Evolutionary conservation across 768 basidiomycete genomes (phyloP).

Genomic region (Phaeotremella skinneri): DNA sequence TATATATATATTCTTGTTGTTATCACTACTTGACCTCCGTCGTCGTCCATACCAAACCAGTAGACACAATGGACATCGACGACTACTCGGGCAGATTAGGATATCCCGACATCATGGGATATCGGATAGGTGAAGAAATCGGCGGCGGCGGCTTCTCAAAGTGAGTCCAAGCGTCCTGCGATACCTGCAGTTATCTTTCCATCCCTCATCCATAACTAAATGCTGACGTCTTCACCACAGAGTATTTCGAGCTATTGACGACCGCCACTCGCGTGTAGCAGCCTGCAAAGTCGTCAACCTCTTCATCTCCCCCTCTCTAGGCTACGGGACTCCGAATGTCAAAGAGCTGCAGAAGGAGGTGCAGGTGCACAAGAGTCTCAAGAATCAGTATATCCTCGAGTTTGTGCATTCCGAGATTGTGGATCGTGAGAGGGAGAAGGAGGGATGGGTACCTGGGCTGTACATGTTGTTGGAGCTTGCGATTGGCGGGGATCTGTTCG

Average conservation of each 20-base stretch:
- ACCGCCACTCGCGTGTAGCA: conserved; percentile 59
- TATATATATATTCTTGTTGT: conserved; percentile 2
- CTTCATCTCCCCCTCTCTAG: conserved; percentile 34
- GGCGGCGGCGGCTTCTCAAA: conserved; percentile 85
- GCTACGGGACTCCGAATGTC: conserved; percentile 58
- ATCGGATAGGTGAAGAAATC: conserved; percentile 67
- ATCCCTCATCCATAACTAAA: neutral
- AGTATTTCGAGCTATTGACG: conserved; percentile 77
- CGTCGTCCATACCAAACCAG: neutral
- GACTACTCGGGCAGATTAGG: conserved; percentile 6
- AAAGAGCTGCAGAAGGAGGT: conserved; percentile 90
- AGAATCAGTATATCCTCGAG: conserved; percentile 75
- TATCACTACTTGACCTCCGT: neutral
- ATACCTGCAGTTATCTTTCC: neutral
- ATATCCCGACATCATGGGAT: conserved; percentile 57
- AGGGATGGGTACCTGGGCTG: conserved; percentile 68
- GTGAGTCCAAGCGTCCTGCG: conserved; percentile 55
- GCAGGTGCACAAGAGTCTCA: conserved; percentile 75
- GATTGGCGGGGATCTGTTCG: conserved; percentile 91
- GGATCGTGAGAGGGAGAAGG: conserved; percentile 55
- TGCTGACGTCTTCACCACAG: conserved; percentile 53
- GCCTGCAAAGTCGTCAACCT: conserved; percentile 82
- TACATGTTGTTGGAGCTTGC: conserved; percentile 94
- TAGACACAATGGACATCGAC: conserved; percentile 16
- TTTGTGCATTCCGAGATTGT: conserved; percentile 76